Conservation (phyloP, 768 basidiomycete species). For the Tulasnella sp. region DNA sequence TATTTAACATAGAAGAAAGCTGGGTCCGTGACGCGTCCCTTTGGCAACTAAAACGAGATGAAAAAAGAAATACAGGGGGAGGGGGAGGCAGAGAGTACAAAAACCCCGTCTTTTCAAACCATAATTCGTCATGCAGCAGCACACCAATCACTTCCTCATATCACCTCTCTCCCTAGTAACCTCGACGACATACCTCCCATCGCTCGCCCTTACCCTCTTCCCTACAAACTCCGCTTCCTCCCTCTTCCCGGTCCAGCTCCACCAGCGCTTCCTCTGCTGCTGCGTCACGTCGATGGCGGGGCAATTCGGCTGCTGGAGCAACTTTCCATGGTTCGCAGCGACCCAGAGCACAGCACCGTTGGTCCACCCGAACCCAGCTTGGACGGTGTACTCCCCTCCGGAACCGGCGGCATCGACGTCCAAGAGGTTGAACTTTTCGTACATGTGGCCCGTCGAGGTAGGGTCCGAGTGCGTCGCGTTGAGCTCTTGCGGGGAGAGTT, state of each 20-base stretch:
- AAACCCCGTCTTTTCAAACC: background rate
- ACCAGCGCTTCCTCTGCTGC: background rate
- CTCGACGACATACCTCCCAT: background rate
- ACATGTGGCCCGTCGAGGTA: slow-evolving; percentile 45
- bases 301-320: slow-evolving; percentile 51
- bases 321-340: slow-evolving; percentile 50
- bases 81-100: too few species aligned
- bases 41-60: too few species aligned
- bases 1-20: too few species aligned
- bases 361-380: slow-evolving; percentile 84
- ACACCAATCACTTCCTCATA: background rate
- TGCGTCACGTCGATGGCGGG: slow-evolving; percentile 27
- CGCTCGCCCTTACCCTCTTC: background rate
- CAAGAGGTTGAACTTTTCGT: slow-evolving; percentile 71
- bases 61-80: too few species aligned
- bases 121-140: background rate
- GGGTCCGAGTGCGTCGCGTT: slow-evolving; percentile 40
- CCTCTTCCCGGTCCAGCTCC: background rate
- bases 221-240: background rate
- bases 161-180: background rate
- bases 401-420: slow-evolving; percentile 69
- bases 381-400: slow-evolving; percentile 84
- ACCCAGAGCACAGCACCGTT: slow-evolving; percentile 74
- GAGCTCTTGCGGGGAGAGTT: slow-evolving; percentile 56
- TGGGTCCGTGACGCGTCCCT: too few species aligned